A percentile compares a stretch with the other conserved stretches of the same genome.
Conservation (phyloP, 2,329 filamentous ascomycete genomes). For the Ceratocystis cacaofunesta region DNA sequence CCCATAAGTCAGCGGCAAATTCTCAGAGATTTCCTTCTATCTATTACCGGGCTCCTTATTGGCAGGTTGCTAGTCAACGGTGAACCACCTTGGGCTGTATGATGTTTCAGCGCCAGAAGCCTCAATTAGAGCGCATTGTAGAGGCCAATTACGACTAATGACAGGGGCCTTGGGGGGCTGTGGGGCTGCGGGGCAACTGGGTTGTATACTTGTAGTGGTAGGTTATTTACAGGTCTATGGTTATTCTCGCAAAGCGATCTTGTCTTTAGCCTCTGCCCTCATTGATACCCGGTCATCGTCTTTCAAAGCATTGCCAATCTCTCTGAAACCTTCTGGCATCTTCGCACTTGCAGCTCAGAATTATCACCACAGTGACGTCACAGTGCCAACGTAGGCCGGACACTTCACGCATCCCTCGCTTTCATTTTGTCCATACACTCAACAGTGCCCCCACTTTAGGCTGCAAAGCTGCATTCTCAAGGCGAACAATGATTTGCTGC, state of each 20-base stretch:
- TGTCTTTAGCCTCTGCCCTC: no score
- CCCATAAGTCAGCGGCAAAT: background rate
- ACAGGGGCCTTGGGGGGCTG: no score
- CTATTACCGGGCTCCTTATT: background rate
- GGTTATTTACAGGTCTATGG: no score
- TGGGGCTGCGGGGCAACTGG: background rate
- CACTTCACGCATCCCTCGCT: background rate
- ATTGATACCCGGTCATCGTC: no score
- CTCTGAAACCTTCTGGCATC: background rate
- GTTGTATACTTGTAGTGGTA: background rate
- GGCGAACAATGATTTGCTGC: background rate
- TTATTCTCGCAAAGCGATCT: no score
- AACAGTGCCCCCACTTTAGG: conserved; percentile 5
- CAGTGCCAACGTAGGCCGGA: background rate
- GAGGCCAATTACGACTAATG: background rate
- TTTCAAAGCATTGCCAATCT: background rate
- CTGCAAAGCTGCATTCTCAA: background rate
- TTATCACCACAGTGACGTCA: background rate
- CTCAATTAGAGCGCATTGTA: background rate
- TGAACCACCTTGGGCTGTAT: background rate
- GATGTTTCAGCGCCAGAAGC: background rate
- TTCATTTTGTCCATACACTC: background rate
- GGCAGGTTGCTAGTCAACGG: conserved; percentile 1
- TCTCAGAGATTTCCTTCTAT: background rate
- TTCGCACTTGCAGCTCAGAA: background rate